phyloP scores from a whole-genome alignment of 2,329 filamentous ascomycete species.

The Colletotrichum sp. region DNA sequence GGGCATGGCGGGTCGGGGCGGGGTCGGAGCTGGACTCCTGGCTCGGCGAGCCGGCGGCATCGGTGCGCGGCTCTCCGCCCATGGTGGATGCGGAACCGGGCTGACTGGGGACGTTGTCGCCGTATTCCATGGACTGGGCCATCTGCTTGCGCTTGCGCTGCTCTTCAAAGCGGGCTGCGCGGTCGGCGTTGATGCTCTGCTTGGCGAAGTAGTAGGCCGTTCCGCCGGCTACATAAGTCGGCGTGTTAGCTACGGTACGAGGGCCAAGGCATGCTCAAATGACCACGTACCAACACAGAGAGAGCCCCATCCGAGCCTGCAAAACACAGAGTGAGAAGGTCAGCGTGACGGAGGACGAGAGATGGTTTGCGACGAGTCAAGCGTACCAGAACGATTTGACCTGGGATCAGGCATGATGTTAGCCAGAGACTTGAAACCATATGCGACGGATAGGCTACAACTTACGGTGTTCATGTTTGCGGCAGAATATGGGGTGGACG shows the following conservation, averaged over 20 bases:
- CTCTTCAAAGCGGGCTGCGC: constrained; percentile 72
- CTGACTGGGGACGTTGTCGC: constrained; percentile 38
- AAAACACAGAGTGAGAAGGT: constrained; percentile 8
- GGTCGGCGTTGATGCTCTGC: constrained; percentile 89
- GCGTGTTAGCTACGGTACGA: constrained; percentile 2
- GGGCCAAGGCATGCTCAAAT: not conserved
- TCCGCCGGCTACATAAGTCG: constrained; percentile 69
- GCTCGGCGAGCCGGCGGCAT: constrained; percentile 67
- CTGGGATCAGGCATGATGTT: constrained; percentile 38
- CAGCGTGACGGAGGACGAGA: constrained; percentile 5
- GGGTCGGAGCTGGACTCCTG: constrained; percentile 78
- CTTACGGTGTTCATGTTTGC: constrained; percentile 61
- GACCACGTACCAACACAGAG: constrained; percentile 75
- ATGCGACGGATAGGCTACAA: constrained; percentile 19
- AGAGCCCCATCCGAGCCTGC: constrained; percentile 89
- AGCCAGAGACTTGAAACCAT: constrained; percentile 19
- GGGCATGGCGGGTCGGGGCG: constrained; percentile 84
- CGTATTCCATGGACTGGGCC: constrained; percentile 59
- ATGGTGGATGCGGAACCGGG: constrained; percentile 39
- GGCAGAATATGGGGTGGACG: constrained; percentile 9
- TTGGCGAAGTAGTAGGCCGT: constrained; percentile 97
- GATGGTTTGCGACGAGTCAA: constrained; percentile 1
- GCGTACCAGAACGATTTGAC: constrained; percentile 70
- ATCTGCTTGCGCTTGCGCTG: constrained; percentile 67
- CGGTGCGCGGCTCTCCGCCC: constrained; percentile 60